Percentiles rank a stretch among this genome's conserved stretches.
These are phyloP conservation scores for Vanilla planifolia DNA, from an alignment of 106 monocot species.

Conservation along the genomic window DNA sequence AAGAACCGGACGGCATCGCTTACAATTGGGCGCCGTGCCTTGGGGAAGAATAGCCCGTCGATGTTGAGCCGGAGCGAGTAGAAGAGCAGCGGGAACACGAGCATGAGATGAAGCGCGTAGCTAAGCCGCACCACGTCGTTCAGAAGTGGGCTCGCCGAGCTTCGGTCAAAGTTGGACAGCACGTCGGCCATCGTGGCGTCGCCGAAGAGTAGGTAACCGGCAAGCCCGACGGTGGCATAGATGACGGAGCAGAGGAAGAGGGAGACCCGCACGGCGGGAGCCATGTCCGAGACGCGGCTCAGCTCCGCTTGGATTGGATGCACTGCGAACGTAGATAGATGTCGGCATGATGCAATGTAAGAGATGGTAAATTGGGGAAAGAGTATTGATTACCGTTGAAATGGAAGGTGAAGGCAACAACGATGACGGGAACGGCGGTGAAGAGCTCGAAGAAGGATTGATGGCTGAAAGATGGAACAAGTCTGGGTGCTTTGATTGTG, in stretches of 20 bases:
- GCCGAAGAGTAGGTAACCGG: slow-evolving; percentile 84
- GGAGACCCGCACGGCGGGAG: slow-evolving; percentile 64
- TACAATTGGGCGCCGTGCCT: slow-evolving; percentile 13
- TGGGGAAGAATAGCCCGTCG: slow-evolving; percentile 64
- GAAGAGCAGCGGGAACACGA: slow-evolving; percentile 75
- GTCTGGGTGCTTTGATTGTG: slow-evolving; percentile 34
- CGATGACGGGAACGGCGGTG: slow-evolving; percentile 83
- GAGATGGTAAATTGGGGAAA: neutral
- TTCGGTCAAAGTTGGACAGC: slow-evolving; percentile 68
- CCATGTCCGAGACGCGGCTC: slow-evolving; percentile 61
- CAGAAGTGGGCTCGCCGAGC: slow-evolving; percentile 29
- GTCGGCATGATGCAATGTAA: neutral
- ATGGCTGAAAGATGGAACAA: slow-evolving; percentile 47
- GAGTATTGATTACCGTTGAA: slow-evolving; percentile 58
- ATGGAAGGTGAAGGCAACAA: slow-evolving; percentile 94
- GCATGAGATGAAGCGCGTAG: slow-evolving; percentile 80
- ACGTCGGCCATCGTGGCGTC: slow-evolving; percentile 80
- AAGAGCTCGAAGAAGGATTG: slow-evolving; percentile 73
- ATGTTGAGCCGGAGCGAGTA: slow-evolving; percentile 81
- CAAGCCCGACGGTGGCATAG: slow-evolving; percentile 61
- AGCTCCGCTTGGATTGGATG: slow-evolving; percentile 79
- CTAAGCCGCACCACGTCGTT: slow-evolving; percentile 67
- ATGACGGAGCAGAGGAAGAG: slow-evolving; percentile 65
- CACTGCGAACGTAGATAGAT: slow-evolving; percentile 28
- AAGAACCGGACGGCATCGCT: slow-evolving; percentile 38